A percentile compares a stretch with the other conserved stretches of the same genome.
Conservation (phyloP, 805 yeast genomes). For the Candida peoriensis region DNA sequence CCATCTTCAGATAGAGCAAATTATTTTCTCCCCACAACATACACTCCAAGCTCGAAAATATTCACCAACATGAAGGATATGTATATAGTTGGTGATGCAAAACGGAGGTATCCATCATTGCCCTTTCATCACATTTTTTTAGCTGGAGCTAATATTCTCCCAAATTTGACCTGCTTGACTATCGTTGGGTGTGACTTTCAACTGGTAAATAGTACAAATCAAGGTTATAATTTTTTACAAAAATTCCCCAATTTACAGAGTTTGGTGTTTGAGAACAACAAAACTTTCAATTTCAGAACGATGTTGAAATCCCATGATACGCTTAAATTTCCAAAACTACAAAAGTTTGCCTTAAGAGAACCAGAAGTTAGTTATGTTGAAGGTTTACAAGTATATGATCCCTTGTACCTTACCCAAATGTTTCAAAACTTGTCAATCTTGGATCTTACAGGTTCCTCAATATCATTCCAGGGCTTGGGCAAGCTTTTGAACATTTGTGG, state of each 20-base stretch:
- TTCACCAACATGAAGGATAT: constrained; percentile 12
- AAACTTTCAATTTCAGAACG: constrained; percentile 13
- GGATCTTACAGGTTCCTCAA: constrained; percentile 22
- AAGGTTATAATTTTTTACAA: constrained; percentile 19
- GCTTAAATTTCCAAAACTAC: constrained; percentile 9
- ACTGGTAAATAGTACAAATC: constrained; percentile 11
- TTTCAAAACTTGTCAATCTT: constrained; percentile 12
- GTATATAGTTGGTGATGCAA: constrained; percentile 15
- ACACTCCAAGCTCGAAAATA: not conserved
- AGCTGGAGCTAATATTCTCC: constrained; percentile 5
- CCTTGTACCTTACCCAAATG: constrained; percentile 10
- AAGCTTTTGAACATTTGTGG: constrained; percentile 16
- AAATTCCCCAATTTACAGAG: constrained; percentile 15
- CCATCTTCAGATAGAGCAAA: constrained; percentile 3
- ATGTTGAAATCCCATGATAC: constrained; percentile 15
- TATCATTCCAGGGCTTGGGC: constrained; percentile 18
- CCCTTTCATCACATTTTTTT: constrained; percentile 20
- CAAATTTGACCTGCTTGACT: constrained; percentile 13
- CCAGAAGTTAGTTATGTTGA: constrained; percentile 13
- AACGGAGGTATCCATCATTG: constrained; percentile 11
- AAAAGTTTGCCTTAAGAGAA: constrained; percentile 17
- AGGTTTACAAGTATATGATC: constrained; percentile 10
- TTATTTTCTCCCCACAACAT: constrained; percentile 5
- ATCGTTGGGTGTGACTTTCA: constrained; percentile 21
- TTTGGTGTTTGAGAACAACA: constrained; percentile 20